Evolutionary conservation across 2,329 filamentous ascomycete species (phyloP).

Genomic region (Penicillium hordei): DNA sequence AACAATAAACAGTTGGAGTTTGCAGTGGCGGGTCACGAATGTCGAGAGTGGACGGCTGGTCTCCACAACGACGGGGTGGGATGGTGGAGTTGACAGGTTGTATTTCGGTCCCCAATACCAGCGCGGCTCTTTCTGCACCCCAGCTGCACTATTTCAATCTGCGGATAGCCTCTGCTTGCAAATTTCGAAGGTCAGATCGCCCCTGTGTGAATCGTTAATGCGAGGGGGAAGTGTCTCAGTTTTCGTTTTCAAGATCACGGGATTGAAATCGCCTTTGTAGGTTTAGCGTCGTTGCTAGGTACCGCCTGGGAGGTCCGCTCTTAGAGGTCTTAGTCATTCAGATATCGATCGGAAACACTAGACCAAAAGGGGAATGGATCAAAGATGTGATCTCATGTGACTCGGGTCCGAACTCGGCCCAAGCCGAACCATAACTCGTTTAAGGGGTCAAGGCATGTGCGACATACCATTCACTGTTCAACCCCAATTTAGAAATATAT

Average conservation of each 20-base stretch:
- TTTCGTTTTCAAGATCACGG: slow-evolving; percentile 25
- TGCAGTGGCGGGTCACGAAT: slow-evolving; percentile 26
- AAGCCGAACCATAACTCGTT: slow-evolving; percentile 11
- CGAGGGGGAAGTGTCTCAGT: slow-evolving; percentile 18
- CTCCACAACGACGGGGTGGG: slow-evolving; percentile 35
- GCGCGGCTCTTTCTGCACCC: slow-evolving; percentile 6
- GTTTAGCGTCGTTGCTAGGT: slow-evolving; percentile 20
- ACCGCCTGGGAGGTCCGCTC: no score
- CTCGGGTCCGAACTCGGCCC: slow-evolving; percentile 8
- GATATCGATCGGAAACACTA: slow-evolving; percentile 10
- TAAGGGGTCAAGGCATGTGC: not conserved
- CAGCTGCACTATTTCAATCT: not conserved
- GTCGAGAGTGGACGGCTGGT: slow-evolving; percentile 24
- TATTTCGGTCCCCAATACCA: slow-evolving; percentile 1
- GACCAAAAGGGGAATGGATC: slow-evolving; percentile 9
- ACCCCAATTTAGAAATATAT: not conserved
- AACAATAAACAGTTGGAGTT: slow-evolving; percentile 19
- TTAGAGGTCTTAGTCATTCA: slow-evolving; percentile 1
- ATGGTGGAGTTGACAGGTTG: slow-evolving; percentile 24
- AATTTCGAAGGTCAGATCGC: not conserved
- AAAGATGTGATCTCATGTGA: slow-evolving; percentile 5
- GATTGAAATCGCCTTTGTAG: slow-evolving; percentile 24
- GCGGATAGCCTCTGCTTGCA: not conserved
- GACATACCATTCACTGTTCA: not conserved
- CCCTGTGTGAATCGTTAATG: slow-evolving; percentile 12